Evolutionary conservation across 2,329 filamentous ascomycete genomes (phyloP), one percentile per base, ranked within the genome.

Genomic region (Verticillium tricorpus): DNA sequence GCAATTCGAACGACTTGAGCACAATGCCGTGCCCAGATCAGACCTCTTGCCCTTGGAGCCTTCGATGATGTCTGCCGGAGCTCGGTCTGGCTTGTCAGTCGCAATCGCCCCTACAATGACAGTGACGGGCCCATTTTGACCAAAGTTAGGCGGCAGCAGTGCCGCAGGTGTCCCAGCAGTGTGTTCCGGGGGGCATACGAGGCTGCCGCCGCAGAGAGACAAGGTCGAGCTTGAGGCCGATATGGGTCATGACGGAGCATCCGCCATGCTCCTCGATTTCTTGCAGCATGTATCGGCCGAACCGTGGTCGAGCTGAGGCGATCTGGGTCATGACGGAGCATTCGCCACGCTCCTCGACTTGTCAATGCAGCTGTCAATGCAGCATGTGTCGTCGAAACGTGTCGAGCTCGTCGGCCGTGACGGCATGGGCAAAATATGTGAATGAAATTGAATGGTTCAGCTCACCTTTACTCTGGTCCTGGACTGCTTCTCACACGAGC

Each of bases 281-380:
- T 76, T 64, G 39, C 74, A 73, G 67, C 73, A 75, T 6, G 69
- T 74, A 61, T 77, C 75, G n/a, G 75, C 67, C 74, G 74, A 77
- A 59, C 71, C 61, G 61, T 72, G n/a, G 19, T 57, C 65, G n/a
- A 70, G 60, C 14, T 66, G n/a, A n/a, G n/a, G n/a, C n/a, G n/a
- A 34, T 34, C 19, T 57, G n/a, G 31, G 55, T 57, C 55, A 57
- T 57, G 55, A 17, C 12, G 8, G 55, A 57, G 4, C 32, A 32
- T 9, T n/a, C 19, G 15, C 31, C 31, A 17, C 17, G 17, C 17
- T 37, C 55, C 3, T 57, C 4, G 60, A 62, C 60, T 74, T 73
- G 62, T 76, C 70, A 60, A 76, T 64, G 39, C 74, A 73, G 67
- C 73, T 73, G 62, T 76, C 70, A 60, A 76, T 64, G 39, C 74